Conservation (phyloP, 768 basidiomycete species). For the Tulasnella sp. region DNA sequence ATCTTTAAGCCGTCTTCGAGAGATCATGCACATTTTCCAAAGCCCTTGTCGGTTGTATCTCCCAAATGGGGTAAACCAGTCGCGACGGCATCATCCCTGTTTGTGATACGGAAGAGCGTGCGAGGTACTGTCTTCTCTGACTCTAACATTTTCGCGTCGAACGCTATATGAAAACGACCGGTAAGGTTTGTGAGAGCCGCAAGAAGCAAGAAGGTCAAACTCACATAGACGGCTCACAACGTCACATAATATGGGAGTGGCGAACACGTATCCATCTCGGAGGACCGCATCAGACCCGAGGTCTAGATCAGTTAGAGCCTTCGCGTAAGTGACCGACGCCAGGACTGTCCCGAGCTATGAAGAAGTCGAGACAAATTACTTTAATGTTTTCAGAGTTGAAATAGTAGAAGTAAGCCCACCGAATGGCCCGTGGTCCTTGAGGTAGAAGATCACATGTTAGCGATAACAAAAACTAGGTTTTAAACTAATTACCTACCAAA, state of each 20-base stretch:
- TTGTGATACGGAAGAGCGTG: slow-evolving; percentile 17
- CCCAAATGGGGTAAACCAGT: slow-evolving; percentile 20
- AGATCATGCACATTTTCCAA: neutral
- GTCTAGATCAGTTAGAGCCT: neutral
- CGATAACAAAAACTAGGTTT: neutral
- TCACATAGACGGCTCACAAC: neutral
- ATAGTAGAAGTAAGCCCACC: too few species aligned
- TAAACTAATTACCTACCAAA: slow-evolving; percentile 5
- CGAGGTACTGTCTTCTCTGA: neutral
- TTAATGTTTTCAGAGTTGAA: too few species aligned
- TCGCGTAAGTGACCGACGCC: slow-evolving; percentile 15
- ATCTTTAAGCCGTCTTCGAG: neutral
- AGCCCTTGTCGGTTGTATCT: slow-evolving; percentile 1
- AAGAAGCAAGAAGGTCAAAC: neutral
- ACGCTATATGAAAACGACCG: neutral
- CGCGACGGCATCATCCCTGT: slow-evolving; percentile 18
- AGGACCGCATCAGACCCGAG: slow-evolving; percentile 9
- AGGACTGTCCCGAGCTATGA: slow-evolving; percentile 14
- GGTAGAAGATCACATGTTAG: neutral
- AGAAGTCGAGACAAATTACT: too few species aligned
- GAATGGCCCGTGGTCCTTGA: slow-evolving; percentile 18
- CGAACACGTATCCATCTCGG: slow-evolving; percentile 22
- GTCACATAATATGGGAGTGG: slow-evolving; percentile 15
- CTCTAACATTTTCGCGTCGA: neutral
- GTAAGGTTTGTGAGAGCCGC: neutral